Percentiles rank a stretch among this genome's conserved stretches.
These are phyloP conservation scores for Metarhizium album DNA, from an alignment of 2,329 filamentous ascomycete genomes.

Conservation along the genomic window DNA sequence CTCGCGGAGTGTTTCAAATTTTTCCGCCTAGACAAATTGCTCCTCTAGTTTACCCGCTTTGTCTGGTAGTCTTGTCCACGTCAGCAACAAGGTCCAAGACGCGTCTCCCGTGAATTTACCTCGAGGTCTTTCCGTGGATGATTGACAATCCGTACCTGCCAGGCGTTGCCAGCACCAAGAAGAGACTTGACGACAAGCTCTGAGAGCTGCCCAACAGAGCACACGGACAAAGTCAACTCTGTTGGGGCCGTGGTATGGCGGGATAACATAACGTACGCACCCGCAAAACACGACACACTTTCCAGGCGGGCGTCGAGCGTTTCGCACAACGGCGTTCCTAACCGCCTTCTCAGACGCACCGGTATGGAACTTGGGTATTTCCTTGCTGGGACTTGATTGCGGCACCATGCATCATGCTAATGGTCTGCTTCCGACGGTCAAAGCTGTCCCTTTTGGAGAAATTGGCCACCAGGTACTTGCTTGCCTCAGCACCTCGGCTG, in stretches of 20 bases:
- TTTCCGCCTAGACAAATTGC: background rate
- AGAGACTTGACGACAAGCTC: conserved; percentile 16
- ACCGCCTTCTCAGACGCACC: conserved; percentile 17
- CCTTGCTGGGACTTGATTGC: conserved; percentile 18
- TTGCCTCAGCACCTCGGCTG: conserved; percentile 13
- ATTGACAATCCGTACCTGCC: conserved; percentile 16
- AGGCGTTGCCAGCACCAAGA: conserved; percentile 13
- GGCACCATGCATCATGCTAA: conserved; percentile 6
- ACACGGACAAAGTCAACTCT: background rate
- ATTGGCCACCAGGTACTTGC: conserved; percentile 11
- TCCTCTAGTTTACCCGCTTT: background rate
- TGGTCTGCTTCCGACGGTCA: background rate
- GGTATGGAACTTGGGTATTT: conserved; percentile 13
- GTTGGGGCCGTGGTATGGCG: background rate
- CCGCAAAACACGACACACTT: conserved; percentile 14
- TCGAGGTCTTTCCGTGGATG: conserved; percentile 15
- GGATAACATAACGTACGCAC: conserved; percentile 5
- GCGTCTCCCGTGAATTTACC: conserved; percentile 4
- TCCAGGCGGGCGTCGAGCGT: conserved; percentile 15
- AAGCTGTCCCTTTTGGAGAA: background rate
- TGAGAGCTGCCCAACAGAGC: background rate
- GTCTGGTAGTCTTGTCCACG: background rate
- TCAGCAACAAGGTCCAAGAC: background rate
- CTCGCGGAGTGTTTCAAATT: background rate
- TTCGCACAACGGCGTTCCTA: conserved; percentile 19